Evolutionary conservation across 176 grass and related monocot species (phyloP).

Genomic region (Oryza glumipatula): DNA sequence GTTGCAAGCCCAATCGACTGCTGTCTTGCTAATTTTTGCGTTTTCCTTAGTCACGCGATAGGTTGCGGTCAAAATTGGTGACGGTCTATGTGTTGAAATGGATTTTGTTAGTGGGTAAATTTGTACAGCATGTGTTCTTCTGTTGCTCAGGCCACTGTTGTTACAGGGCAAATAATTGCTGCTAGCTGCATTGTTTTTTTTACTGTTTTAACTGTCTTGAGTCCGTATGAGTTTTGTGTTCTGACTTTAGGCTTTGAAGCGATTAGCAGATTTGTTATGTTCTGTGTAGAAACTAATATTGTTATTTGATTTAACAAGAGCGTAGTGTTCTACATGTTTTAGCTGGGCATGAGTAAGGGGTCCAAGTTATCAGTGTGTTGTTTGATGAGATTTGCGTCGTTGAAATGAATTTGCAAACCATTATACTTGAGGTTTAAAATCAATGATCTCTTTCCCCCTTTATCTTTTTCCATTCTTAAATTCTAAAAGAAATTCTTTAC

Average conservation of each 20-base stretch:
- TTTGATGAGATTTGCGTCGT: background rate
- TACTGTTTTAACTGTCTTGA: background rate
- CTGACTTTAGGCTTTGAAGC: background rate
- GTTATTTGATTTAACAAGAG: background rate
- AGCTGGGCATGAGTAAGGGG: background rate
- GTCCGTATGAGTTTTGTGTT: background rate
- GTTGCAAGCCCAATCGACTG: background rate
- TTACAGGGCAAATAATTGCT: background rate
- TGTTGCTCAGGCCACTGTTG: background rate
- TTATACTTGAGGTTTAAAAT: conserved; percentile 1
- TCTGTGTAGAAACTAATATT: background rate
- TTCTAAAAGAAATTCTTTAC: conserved; percentile 1
- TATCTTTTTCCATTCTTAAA: background rate
- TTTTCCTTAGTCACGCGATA: background rate
- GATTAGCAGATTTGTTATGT: background rate
- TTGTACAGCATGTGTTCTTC: background rate
- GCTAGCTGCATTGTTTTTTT: background rate
- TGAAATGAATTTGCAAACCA: background rate
- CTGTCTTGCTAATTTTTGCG: background rate
- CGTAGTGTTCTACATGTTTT: background rate
- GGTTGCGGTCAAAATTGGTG: background rate
- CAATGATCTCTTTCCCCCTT: background rate
- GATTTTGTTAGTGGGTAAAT: background rate
- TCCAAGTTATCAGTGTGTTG: background rate
- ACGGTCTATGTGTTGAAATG: background rate